Evolutionary conservation across 2,329 filamentous ascomycete genomes (phyloP), one percentile per base, ranked within the genome.

Genomic region (Paramyrothecium sp.): DNA sequence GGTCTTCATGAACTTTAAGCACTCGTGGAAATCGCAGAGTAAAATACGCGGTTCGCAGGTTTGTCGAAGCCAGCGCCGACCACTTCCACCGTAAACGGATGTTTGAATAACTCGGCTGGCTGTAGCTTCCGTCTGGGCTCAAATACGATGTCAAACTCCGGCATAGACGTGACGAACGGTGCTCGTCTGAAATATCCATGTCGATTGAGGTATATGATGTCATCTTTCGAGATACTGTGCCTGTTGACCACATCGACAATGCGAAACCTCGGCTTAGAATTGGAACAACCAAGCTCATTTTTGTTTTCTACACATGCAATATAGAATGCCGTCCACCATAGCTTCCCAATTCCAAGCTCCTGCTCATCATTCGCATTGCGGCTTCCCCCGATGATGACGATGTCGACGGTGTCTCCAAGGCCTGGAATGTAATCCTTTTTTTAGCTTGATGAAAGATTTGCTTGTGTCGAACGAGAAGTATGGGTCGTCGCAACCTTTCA

Each of bases 371-470:
- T 77, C 3, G 86, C 74, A 61, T 90, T 82, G 63, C 88, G 90
- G 23, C 83, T 82, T 11, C 83, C 90, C 1, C 89, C 90, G 17
- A 94, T 74, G 2, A 92, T 78, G 4, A 87, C 85, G 65, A 94
- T 88, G 68, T 94, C 91, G 17, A 88, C 88, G 49, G 89, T 84
- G 59, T 92, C 90, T 1, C 89, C 89, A 67, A 91, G 58, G 65
- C 56, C 60, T 63, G 23, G 57, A 70, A 62, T 76, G 81, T 50
- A 50, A 50, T 50, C 48, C n/a, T 50, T 50, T 50, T 23, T 50
- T 50, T 16, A 50, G 48, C 52, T 81, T 74, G 58, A 93, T 88
- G 67, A 93, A 94, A 0, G 90, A 85, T 30, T 88, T 83, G 57
- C 89, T 84, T 1, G 87, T 85, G 72, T 94, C 94, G 54, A 94